Base-by-base conservation (phyloP, 306 rosid genomes). In the Trifolium subterraneum region DNA sequence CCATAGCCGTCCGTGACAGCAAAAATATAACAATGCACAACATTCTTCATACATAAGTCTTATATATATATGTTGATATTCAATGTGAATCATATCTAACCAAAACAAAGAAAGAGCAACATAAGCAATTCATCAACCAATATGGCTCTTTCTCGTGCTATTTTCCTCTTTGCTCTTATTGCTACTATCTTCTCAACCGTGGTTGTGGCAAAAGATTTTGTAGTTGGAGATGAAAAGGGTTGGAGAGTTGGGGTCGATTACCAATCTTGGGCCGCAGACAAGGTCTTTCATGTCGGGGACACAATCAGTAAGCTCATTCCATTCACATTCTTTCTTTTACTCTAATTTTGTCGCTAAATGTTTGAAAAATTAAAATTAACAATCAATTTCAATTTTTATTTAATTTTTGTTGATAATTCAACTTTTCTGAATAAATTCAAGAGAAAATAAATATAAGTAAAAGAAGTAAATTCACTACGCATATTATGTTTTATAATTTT, bases 241-340 rank as follows among this genome's bases (percentile, higher is more conserved):
- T 81, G 81, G 81, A 55, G 58, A 10, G 13, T 36, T 13, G 11
- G 56, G 1, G 58, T 81, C 66, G 78, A 75, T 81, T 81, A 81
- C 64, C 78, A 71, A 45, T 4, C 59, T 29, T 81, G 74, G 84
- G 19, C 74, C 8, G 58, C 74, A 42, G 4, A 76, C 70, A 81
- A 81, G 70, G 41, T 55, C 70, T 81, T 81, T 70, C 70, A 8
- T 19, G 70, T 75, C 7, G 84, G 78, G 0, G 84, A 81, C 81
- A 70, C 6, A 56, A 64, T 81, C 5, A 4, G 81, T 64, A 75
- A 70, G 79, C 10, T 45, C 61, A 7, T n/a, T 66, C n/a, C 22
- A 38, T 36, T 22, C 64, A 20, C 10, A 33, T 14, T 44, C 8
- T 39, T 11, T 6, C 2, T 0, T 0, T 6, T 10, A 7, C 16